Conservation (phyloP, 192 early-diverging fungal species). For the Chytriomyces confervae region DNA sequence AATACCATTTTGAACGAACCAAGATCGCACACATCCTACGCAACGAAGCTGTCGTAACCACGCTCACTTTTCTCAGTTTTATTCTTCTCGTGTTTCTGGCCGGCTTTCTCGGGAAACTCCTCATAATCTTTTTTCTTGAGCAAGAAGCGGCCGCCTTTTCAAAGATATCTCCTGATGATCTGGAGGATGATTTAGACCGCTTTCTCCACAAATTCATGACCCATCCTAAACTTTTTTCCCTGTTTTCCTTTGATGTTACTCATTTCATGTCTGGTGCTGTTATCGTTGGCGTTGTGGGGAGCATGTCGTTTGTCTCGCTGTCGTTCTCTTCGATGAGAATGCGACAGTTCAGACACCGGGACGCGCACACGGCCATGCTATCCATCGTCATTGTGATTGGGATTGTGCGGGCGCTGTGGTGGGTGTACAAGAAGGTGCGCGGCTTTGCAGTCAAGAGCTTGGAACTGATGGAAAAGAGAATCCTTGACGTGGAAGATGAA, state of each 20-base stretch:
- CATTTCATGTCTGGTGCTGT: slow-evolving; percentile 19
- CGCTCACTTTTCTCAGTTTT: slow-evolving; percentile 12
- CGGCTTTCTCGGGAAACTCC: slow-evolving; percentile 26
- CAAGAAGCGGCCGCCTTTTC: neutral
- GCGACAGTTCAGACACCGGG: neutral
- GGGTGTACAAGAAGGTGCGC: slow-evolving; percentile 8
- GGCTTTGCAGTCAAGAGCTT: slow-evolving; percentile 8
- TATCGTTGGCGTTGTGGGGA: slow-evolving; percentile 27
- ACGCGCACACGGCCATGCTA: neutral
- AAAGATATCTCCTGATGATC: neutral
- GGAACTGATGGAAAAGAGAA: slow-evolving; percentile 24
- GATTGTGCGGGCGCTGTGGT: slow-evolving; percentile 5
- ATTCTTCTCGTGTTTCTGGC: slow-evolving; percentile 4
- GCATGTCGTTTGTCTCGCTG: slow-evolving; percentile 1
- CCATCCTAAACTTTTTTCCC: neutral
- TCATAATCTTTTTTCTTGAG: slow-evolving; percentile 18
- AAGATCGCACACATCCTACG: slow-evolving; percentile 53
- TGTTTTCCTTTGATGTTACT: slow-evolving; percentile 9
- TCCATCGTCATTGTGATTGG: slow-evolving; percentile 11
- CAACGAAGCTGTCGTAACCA: slow-evolving; percentile 37
- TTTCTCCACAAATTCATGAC: neutral
- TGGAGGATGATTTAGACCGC: slow-evolving; percentile 21
- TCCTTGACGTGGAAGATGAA: slow-evolving; percentile 26
- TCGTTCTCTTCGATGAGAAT: neutral
- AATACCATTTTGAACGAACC: slow-evolving; percentile 63